Conservation (phyloP, 129 eudicot genomes). For the Saposhnikovia divaricata region DNA sequence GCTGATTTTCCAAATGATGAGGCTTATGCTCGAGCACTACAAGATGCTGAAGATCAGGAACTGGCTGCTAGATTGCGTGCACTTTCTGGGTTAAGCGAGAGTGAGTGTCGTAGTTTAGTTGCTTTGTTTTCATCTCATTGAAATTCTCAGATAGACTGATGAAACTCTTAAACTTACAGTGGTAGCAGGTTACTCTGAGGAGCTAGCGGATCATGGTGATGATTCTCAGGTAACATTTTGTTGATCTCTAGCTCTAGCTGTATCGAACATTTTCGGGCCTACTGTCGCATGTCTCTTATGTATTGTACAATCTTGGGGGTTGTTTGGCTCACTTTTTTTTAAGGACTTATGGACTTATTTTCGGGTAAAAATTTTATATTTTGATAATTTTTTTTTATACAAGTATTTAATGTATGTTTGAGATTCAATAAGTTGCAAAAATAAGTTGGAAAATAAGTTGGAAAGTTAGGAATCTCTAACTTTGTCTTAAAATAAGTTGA, state of each 20-base stretch:
- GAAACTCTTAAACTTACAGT: slow-evolving; percentile 26
- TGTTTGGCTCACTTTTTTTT: no score
- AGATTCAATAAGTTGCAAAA: no score
- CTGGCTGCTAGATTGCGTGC: slow-evolving; percentile 85
- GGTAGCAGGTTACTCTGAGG: slow-evolving; percentile 49
- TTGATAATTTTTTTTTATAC: no score
- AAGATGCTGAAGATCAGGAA: slow-evolving; percentile 92
- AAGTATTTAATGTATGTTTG: no score
- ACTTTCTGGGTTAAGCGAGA: slow-evolving; percentile 65
- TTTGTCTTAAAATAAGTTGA: no score
- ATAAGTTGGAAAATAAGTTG: no score
- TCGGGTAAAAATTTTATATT: no score
- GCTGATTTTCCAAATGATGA: slow-evolving; percentile 74
- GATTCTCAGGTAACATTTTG: slow-evolving; percentile 45
- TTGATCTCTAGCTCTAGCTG: slow-evolving; percentile 1
- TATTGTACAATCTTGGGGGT: neutral
- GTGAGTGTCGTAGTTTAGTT: slow-evolving; percentile 30
- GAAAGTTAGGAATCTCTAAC: no score
- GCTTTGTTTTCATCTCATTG: neutral
- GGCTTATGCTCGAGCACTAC: slow-evolving; percentile 86
- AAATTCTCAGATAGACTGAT: slow-evolving; percentile 8
- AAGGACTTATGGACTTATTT: no score
- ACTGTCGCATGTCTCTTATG: neutral
- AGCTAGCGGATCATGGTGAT: slow-evolving; percentile 44
- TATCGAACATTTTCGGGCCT: neutral